Evolutionary conservation across 768 basidiomycete genomes (phyloP).

Genomic region (Collybiopsis luxurians): DNA sequence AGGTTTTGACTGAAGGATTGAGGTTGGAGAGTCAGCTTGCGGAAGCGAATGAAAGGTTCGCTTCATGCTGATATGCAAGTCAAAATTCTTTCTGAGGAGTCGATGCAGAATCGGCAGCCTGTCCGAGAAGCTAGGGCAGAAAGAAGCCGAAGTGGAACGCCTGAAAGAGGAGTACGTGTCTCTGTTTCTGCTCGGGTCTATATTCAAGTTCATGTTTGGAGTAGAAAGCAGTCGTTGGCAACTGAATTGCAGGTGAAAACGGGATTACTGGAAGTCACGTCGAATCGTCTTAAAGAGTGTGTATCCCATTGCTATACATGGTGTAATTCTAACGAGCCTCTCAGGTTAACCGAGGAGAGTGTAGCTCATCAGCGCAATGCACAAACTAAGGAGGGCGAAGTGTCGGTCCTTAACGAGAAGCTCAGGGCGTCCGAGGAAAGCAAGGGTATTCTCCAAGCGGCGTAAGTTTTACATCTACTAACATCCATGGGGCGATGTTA

Average conservation of each 20-base stretch:
- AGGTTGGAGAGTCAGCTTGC: constrained; percentile 12
- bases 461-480: not conserved
- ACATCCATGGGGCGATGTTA: not conserved
- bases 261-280: not conserved
- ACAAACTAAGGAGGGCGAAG: not conserved
- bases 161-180: not conserved
- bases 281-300: not conserved
- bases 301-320: not conserved
- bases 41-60: constrained; percentile 15
- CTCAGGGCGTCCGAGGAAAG: not conserved
- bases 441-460: not conserved
- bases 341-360: not conserved
- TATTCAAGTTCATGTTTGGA: not conserved
- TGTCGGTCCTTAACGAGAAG: not conserved
- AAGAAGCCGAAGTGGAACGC: not conserved
- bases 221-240: not conserved
- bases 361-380: not conserved
- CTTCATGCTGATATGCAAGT: not conserved
- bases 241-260: not conserved
- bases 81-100: not conserved
- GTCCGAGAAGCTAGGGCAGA: not conserved
- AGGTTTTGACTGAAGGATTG: constrained; percentile 10
- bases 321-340: not conserved
- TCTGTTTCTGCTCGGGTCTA: not conserved
- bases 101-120: not conserved